Conservation (phyloP, 768 basidiomycete species). For the Amanita inopinata region DNA sequence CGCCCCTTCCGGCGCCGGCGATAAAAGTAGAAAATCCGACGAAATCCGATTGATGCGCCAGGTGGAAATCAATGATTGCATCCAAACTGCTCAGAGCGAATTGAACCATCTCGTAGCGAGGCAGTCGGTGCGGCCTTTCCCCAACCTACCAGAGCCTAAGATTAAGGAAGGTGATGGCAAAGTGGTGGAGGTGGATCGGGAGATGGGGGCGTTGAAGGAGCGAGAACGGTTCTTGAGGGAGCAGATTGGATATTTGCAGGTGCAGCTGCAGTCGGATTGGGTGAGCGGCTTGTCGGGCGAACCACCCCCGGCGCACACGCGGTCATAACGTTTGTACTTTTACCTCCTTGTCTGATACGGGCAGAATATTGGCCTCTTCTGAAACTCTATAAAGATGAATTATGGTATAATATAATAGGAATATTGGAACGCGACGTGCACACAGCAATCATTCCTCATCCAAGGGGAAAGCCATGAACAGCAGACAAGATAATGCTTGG, state of each 20-base stretch:
- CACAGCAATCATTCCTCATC: too few species aligned
- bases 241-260: slow-evolving; percentile 10
- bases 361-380: too few species aligned
- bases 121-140: neutral
- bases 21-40: neutral
- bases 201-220: slow-evolving; percentile 5
- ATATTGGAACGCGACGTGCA: too few species aligned
- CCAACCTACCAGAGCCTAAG: neutral
- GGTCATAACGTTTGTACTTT: neutral
- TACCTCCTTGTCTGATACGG: too few species aligned
- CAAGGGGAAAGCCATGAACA: too few species aligned
- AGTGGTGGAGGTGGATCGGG: neutral
- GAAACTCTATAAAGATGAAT: too few species aligned
- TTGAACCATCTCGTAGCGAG: slow-evolving; percentile 1
- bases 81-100: slow-evolving; percentile 1
- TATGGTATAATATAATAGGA: too few species aligned
- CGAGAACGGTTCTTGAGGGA: slow-evolving; percentile 9
- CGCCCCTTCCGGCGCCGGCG: neutral
- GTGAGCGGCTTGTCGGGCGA: slow-evolving; percentile 11
- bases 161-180: neutral
- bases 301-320: slow-evolving; percentile 2
- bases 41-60: slow-evolving; percentile 1
- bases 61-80: slow-evolving; percentile 4
- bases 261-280: slow-evolving; percentile 11
- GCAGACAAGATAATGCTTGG: too few species aligned